phyloP scores from a whole-genome alignment of 2,329 filamentous ascomycete species.

The Claviceps sp. region DNA sequence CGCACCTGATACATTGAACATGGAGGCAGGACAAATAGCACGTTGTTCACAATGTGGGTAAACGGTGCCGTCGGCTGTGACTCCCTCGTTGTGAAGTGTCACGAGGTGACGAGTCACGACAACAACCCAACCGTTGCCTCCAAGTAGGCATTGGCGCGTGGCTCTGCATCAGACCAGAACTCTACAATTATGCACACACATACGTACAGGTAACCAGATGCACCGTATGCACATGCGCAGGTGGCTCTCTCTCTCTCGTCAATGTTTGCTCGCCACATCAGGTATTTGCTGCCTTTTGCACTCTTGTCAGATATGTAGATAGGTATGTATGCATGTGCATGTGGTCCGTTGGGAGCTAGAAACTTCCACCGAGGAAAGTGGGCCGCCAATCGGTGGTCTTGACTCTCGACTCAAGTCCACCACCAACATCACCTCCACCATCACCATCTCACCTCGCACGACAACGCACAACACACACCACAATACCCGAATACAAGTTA shows the following conservation, averaged over 20 bases:
- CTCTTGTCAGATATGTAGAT: no score
- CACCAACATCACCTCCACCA: not conserved
- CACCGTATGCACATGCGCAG: not conserved
- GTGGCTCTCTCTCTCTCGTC: not conserved
- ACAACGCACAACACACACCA: not conserved
- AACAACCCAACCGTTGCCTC: not conserved
- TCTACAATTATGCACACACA: not conserved
- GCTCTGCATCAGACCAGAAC: not conserved
- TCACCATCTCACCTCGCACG: not conserved
- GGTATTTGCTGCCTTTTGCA: no score
- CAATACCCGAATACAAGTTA: not conserved
- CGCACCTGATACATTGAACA: not conserved
- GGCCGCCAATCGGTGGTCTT: not conserved
- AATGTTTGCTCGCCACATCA: no score
- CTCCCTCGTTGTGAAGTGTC: not conserved
- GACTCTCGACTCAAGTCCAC: not conserved
- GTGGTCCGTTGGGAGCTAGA: constrained; percentile 7
- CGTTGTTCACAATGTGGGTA: not conserved
- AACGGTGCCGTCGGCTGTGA: not conserved
- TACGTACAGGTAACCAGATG: not conserved
- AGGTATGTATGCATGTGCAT: no score
- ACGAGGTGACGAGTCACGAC: not conserved
- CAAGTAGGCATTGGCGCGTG: not conserved
- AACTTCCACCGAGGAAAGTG: constrained; percentile 9
- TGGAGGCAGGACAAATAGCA: not conserved